Evolutionary conservation across 1,284 basidiomycete species (phyloP).

Genomic region (Sanguinoderma infundibulare): DNA sequence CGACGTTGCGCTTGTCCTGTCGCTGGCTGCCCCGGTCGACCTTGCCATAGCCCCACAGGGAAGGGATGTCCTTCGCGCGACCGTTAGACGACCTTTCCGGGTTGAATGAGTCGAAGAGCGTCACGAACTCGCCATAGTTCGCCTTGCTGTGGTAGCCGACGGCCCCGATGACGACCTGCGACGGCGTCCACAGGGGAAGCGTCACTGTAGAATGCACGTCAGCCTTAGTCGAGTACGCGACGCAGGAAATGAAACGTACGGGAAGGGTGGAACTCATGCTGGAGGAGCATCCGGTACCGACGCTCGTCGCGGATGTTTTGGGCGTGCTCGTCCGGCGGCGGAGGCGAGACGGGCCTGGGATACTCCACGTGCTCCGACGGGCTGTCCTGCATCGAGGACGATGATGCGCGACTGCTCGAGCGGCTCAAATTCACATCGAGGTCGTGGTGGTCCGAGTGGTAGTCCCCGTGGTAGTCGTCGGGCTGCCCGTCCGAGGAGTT

Average conservation of each 20-base stretch:
- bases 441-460: slow-evolving; percentile 2
- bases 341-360: slow-evolving; percentile 21
- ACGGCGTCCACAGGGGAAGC: slow-evolving; percentile 73
- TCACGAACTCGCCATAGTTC: slow-evolving; percentile 61
- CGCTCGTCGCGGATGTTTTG: slow-evolving; percentile 58
- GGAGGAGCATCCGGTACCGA: slow-evolving; percentile 60
- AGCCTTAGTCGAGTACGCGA: not conserved
- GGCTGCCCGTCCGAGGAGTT: slow-evolving; percentile 1
- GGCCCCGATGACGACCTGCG: slow-evolving; percentile 61
- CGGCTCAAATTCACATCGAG: slow-evolving; percentile 8
- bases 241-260: slow-evolving; percentile 46
- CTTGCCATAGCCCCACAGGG: slow-evolving; percentile 58
- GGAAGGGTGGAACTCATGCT: slow-evolving; percentile 71
- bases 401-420: slow-evolving; percentile 22
- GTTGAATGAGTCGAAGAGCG: slow-evolving; percentile 68
- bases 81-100: slow-evolving; percentile 46
- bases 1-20: slow-evolving; percentile 56
- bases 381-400: slow-evolving; percentile 18
- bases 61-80: slow-evolving; percentile 44
- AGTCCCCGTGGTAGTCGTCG: not conserved
- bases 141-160: slow-evolving; percentile 74
- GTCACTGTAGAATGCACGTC: slow-evolving; percentile 49
- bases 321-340: slow-evolving; percentile 47
- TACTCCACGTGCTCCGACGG: slow-evolving; percentile 13
- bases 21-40: slow-evolving; percentile 49